Conservation (phyloP, 2,329 filamentous ascomycete species). For the Nemania serpens region DNA sequence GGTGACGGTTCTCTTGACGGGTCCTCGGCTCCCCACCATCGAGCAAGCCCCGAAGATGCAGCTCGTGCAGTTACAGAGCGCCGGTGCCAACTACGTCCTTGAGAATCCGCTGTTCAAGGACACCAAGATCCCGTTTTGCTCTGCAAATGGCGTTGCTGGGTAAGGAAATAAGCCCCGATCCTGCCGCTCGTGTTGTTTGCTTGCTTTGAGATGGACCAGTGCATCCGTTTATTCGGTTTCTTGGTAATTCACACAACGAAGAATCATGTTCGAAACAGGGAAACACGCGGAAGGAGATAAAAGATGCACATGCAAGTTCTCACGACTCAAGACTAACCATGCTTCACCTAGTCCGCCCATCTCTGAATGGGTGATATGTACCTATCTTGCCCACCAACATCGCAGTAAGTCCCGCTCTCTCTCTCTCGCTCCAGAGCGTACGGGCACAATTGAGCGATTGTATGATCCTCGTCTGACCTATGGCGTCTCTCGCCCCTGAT, state of each 20-base stretch:
- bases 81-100: constrained; percentile 57
- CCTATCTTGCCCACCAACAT: constrained; percentile 56
- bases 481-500: background rate
- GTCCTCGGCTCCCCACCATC: constrained; percentile 47
- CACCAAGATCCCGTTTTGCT: constrained; percentile 56
- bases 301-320: background rate
- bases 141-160: constrained; percentile 64
- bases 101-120: constrained; percentile 54
- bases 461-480: background rate
- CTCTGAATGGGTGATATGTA: constrained; percentile 60
- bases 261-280: background rate
- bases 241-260: too few relatives aligned
- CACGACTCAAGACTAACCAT: constrained; percentile 1
- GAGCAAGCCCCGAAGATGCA: constrained; percentile 53
- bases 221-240: too few relatives aligned
- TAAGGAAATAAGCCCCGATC: constrained; percentile 37
- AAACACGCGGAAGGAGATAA: background rate
- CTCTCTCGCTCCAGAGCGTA: too few relatives aligned
- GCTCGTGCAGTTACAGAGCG: constrained; percentile 59
- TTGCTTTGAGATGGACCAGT: background rate
- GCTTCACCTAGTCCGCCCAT: constrained; percentile 54
- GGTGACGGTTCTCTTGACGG: constrained; percentile 55
- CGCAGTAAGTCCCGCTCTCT: constrained; percentile 44
- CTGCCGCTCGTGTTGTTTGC: background rate
- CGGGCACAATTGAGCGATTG: background rate